Evolutionary conservation across 2,329 filamentous ascomycete species (phyloP), one percentile per base, ranked within the genome.

Genomic region (Cryphonectria nitschkei): DNA sequence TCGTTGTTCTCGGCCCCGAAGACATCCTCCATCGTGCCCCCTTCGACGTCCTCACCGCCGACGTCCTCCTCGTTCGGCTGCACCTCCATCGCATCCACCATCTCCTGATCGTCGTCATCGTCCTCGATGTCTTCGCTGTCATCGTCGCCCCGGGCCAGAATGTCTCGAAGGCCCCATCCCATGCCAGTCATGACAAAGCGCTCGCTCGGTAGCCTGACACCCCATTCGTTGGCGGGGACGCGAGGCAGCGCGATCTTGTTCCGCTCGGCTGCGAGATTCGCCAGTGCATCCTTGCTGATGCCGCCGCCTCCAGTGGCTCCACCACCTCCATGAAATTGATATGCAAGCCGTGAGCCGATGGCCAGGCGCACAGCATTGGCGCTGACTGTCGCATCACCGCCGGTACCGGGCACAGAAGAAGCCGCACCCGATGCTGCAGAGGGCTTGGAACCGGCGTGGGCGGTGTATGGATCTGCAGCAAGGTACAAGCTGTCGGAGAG

Each of bases 211-310:
- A 92, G 79, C 14, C 90, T 82, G 8, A 91, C 85, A 34, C 90
- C 90, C 89, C 90, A 92, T 77, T 92, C 90, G 76, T 87, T 88
- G 58, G 87, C 85, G 16, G 87, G 82, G 22, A 92, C 87, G 72
- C 86, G 85, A 29, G 90, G 90, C 73, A 94, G 80, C 0, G 86
- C 87, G 39, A 91, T 84, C 75, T 88, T 88, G 81, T 94, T 94
- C 74, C 90, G 83, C 77, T 92, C 89, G 73, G 86, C 84, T 16
- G 92, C 93, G n/a, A 94, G 83, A 78, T 94, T 92, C 70, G 90
- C 82, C 83, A 95, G 85, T 80, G 92, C 94, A 74, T 95, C 93
- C 78, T 95, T 95, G 79, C 85, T 88, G 66, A 88, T 82, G 11
- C 87, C 87, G 46, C 86, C 81, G 8, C 80, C 81, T 2, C 78